Evolutionary conservation across 352 stramenopile species (phyloP), one percentile per base, ranked within the genome.

Genomic region (Globisporangium cederbergense): DNA sequence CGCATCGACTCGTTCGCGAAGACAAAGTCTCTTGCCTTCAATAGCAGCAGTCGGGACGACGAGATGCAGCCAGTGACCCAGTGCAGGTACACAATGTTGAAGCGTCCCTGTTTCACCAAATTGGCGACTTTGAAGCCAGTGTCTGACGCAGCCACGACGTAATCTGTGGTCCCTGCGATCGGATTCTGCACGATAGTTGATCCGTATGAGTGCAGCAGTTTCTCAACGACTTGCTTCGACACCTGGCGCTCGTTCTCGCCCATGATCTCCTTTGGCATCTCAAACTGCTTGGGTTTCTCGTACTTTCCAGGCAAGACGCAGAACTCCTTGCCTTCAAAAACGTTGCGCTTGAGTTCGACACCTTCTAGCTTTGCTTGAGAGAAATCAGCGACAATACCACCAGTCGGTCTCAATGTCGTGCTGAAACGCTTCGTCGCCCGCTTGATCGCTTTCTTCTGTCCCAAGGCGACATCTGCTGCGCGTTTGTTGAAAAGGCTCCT

Each of bases 291-390:
- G 4, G 64, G 55, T 0, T 28, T 62, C 40, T 74, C 68, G 55
- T 91, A 93, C 68, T 89, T 93, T 14, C 86, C 87, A 36, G 87
- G 87, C 14, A 95, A 43, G 8, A 95, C 81, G 51, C 84, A 95
- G 40, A 92, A 92, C 65, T 92, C 80, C 25, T 83, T 79, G 30
- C 66, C 75, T 59, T 83, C 70, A 50, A 95, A 91, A 43, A 93
- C 71, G 45, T 89, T 74, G 13, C 76, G 77, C 38, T 85, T 71
- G 56, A 78, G 61, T 18, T 83, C 69, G 40, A 95, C 66, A 6
- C 68, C 67, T 10, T 89, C 76, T 13, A 95, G 71, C 32, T 82
- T 78, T 1, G 87, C 83, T 34, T 78, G 73, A 7, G 83, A 83
- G 38, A 90, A 94, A 2, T 82, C 74, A 7, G 77, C 58, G 11